These are phyloP conservation scores for Cercospora beticola DNA, from an alignment of 2,329 filamentous ascomycete species.

Conservation along the genomic window DNA sequence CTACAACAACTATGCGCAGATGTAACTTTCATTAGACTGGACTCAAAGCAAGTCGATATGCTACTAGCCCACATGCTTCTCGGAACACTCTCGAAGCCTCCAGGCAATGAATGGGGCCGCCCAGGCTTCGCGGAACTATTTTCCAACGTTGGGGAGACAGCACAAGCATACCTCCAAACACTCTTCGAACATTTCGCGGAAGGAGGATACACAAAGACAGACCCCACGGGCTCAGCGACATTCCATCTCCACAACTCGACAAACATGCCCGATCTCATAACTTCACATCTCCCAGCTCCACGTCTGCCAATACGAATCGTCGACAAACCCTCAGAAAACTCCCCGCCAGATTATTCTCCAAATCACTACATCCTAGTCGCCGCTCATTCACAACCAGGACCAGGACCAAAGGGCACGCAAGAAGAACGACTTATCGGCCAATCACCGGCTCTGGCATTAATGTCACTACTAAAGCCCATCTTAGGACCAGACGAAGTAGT, in stretches of 20 bases:
- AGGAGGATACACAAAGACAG: conserved; percentile 6
- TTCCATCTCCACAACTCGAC: not conserved
- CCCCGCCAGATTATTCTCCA: not conserved
- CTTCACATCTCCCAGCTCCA: not conserved
- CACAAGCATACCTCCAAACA: conserved; percentile 11
- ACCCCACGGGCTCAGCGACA: not conserved
- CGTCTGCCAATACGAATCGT: conserved; percentile 9
- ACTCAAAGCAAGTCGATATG: not conserved
- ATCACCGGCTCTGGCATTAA: conserved; percentile 15
- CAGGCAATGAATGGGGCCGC: conserved; percentile 16
- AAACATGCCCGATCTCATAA: conserved; percentile 4
- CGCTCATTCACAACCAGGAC: conserved; percentile 18
- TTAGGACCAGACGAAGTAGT: conserved; percentile 9
- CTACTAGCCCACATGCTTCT: conserved; percentile 15
- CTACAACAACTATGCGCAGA: conserved; percentile 4
- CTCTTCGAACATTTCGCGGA: conserved; percentile 15
- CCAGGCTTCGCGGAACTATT: conserved; percentile 14
- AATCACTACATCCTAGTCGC: conserved; percentile 11
- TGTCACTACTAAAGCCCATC: conserved; percentile 9
- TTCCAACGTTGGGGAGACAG: not conserved
- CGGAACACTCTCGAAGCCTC: conserved; percentile 13
- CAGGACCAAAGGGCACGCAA: conserved; percentile 17
- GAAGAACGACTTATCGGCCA: conserved; percentile 20
- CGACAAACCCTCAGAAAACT: conserved; percentile 1
- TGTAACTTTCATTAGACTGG: not conserved